Evolutionary conservation across 371 early-diverging fungal species (phyloP), one percentile per base, ranked within the genome.

Genomic region (Mortierella sp.): DNA sequence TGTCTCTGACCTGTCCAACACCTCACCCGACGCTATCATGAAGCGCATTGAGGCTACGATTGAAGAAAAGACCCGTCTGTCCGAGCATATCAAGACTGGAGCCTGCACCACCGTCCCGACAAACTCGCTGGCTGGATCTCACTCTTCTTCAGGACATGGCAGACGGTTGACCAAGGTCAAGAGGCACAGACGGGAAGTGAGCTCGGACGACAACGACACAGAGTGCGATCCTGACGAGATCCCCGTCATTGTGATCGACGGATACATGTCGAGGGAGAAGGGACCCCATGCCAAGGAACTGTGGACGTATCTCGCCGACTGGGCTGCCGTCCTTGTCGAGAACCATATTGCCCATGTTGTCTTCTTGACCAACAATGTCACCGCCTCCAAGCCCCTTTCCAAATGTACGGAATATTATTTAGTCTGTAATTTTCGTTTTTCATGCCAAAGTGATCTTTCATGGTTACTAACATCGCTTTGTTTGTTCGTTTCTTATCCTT

Each of bases 271-370:
- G 70, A 91, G 92, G 64, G 95, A 94, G 68, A 89, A 90, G n/a
- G 81, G 87, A 16, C 80, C 55, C 22, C 85, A 87, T 64, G 85
- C 88, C 19, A 85, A 90, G 14, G 75, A 86, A 9, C 80, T 94
- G 58, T 93, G 94, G 88, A 91, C 93, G 22, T 85, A 90, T 26
- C 70, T 97, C 29, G 89, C 96, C 11, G 92, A 96, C 67, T 95
- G 94, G 92, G 92, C 93, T 22, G 90, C 92, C 22, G 73, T 91
- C 9, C 74, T 95, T 40, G 92, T 92, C 19, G 94, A 95, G 76
- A 91, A 91, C 19, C 91, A 90, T 50, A 85, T 95, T 61, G 97
- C 97, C 2, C 97, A 98, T 81, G 96, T 97, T n/a, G 88, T 98
- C 22, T 94, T 97, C 81, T 91, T 96, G 2, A 92, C 90, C 67